These are phyloP conservation scores for Heliophila coronopifolia DNA, from an alignment of 441 rosid species.

Conservation along the genomic window DNA sequence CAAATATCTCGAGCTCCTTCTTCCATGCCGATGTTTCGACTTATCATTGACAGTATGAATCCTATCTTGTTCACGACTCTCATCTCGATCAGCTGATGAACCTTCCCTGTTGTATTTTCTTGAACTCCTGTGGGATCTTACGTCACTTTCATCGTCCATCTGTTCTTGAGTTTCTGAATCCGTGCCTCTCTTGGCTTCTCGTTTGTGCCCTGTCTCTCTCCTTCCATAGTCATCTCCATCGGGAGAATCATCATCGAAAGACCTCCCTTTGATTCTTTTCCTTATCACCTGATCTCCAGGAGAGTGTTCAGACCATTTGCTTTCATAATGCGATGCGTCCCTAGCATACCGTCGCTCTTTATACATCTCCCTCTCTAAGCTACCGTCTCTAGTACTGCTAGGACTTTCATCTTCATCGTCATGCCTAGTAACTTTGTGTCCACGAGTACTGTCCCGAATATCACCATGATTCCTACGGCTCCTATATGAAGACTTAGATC, in stretches of 20 bases:
- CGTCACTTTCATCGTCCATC: slow-evolving; percentile 22
- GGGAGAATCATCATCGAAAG: slow-evolving; percentile 28
- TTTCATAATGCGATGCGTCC: slow-evolving; percentile 22
- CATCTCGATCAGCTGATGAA: slow-evolving; percentile 22
- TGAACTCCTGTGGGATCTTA: slow-evolving; percentile 27
- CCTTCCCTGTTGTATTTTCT: slow-evolving; percentile 23
- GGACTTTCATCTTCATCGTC: slow-evolving; percentile 29
- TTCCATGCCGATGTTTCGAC: slow-evolving; percentile 16
- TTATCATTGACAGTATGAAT: slow-evolving; percentile 2
- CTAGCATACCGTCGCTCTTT: slow-evolving; percentile 20
- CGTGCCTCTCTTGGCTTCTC: slow-evolving; percentile 15
- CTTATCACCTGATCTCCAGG: slow-evolving; percentile 17
- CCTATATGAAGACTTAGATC: slow-evolving; percentile 27
- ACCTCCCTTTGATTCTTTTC: slow-evolving; percentile 25
- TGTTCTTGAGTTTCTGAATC: slow-evolving; percentile 15
- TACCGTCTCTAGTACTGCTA: slow-evolving; percentile 34
- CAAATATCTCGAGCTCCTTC: slow-evolving; percentile 20
- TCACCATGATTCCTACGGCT: slow-evolving; percentile 31
- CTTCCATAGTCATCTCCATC: slow-evolving; percentile 28
- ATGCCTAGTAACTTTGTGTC: slow-evolving; percentile 3
- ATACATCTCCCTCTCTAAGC: slow-evolving; percentile 32
- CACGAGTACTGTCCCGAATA: slow-evolving; percentile 9
- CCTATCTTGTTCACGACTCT: slow-evolving; percentile 2
- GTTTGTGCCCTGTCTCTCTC: slow-evolving; percentile 14
- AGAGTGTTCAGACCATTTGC: slow-evolving; percentile 30